phyloP scores from a whole-genome alignment of 2,329 filamentous ascomycete species.

The Zymoseptoria ardabiliae region DNA sequence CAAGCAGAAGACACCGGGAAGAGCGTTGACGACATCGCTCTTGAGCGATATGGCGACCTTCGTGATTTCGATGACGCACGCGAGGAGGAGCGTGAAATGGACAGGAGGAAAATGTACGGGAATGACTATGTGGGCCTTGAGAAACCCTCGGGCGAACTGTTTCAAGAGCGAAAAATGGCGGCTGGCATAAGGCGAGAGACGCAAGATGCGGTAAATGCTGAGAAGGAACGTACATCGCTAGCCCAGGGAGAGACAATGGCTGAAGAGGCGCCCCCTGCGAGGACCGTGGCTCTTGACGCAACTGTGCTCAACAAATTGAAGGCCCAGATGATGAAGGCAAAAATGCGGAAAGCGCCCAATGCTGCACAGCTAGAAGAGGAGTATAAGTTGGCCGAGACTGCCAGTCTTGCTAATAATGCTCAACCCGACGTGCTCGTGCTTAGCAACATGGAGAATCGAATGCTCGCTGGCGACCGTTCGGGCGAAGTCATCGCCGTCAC shows the following conservation, averaged over 20 bases:
- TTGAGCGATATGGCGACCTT: conserved; percentile 73
- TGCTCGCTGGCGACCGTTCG: conserved; percentile 69
- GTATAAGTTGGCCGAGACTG: conserved; percentile 68
- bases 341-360: conserved; percentile 69
- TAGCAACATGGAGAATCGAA: conserved; percentile 79
- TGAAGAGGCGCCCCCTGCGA: conserved; percentile 45
- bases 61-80: conserved; percentile 84
- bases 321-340: conserved; percentile 93
- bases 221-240: conserved; percentile 22
- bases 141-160: conserved; percentile 81
- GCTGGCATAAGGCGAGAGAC: conserved; percentile 42
- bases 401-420: conserved; percentile 47
- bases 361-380: conserved; percentile 70
- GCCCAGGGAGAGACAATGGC: conserved; percentile 52
- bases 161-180: conserved; percentile 63
- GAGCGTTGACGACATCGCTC: conserved; percentile 72
- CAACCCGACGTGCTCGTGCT: conserved; percentile 69
- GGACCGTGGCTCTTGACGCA: conserved; percentile 57
- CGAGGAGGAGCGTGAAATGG: conserved; percentile 87
- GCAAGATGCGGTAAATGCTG: conserved; percentile 23
- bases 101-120: conserved; percentile 75
- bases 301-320: conserved; percentile 82
- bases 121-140: conserved; percentile 76
- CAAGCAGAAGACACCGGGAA: conserved; percentile 66
- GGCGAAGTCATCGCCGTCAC: conserved; percentile 71